phyloP scores from a whole-genome alignment of 495 filamentous ascomycete species.

The Friedmanniomyces endolithicus region DNA sequence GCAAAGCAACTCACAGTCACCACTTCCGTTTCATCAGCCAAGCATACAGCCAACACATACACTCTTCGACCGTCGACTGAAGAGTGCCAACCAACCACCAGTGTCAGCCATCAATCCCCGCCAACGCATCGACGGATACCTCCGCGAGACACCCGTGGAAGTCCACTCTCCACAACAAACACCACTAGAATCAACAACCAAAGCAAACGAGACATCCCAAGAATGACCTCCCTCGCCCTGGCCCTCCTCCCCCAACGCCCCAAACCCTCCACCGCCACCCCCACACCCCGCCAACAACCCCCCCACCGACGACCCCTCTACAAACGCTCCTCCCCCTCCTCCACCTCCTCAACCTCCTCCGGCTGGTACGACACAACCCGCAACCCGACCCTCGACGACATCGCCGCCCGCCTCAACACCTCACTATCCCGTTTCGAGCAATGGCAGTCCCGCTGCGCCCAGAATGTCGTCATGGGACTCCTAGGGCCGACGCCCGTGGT shows the following conservation, averaged over 20 bases:
- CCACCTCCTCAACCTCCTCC: neutral
- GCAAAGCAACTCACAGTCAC: no score
- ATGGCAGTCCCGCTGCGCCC: slow-evolving; percentile 7
- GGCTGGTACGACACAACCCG: slow-evolving; percentile 13
- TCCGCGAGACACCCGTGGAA: no score
- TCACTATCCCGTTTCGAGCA: slow-evolving; percentile 2
- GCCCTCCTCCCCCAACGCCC: neutral
- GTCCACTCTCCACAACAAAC: no score
- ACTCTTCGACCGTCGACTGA: no score
- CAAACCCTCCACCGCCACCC: neutral
- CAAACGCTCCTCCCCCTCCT: neutral
- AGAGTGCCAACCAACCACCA: no score
- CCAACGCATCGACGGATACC: no score
- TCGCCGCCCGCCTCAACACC: slow-evolving; percentile 4
- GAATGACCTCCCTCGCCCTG: no score
- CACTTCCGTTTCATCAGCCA: no score
- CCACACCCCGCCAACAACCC: neutral
- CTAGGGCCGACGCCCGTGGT: slow-evolving; percentile 17
- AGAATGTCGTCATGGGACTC: slow-evolving; percentile 19
- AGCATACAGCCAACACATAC: no score
- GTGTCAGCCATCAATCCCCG: no score
- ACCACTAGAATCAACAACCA: no score
- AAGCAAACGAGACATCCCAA: no score
- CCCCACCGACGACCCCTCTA: neutral
- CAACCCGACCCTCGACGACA: slow-evolving; percentile 14